These are phyloP conservation scores for Metarhizium brunneum DNA, from an alignment of 2,329 filamentous ascomycete genomes.

Conservation along the genomic window DNA sequence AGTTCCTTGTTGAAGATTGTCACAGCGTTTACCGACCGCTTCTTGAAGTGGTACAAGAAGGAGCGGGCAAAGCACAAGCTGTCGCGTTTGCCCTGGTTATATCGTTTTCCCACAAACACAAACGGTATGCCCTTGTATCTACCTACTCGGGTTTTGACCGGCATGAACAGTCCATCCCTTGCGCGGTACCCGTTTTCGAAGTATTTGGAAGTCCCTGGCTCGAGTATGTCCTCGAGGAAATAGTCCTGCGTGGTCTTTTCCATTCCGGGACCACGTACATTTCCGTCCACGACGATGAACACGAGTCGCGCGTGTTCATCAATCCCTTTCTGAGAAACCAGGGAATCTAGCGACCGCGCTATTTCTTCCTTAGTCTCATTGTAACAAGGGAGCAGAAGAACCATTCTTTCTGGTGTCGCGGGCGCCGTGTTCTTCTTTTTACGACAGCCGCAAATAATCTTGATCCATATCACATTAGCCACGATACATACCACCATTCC, in stretches of 20 bases:
- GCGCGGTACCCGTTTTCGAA: conserved; percentile 36
- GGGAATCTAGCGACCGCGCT: conserved; percentile 33
- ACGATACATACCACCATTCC: conserved; percentile 32
- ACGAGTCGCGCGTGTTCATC: conserved; percentile 31
- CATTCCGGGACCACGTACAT: conserved; percentile 36
- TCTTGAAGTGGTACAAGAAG: conserved; percentile 38
- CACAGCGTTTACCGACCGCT: conserved; percentile 28
- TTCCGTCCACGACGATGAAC: conserved; percentile 39
- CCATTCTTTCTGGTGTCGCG: conserved; percentile 32
- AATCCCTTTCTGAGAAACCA: conserved; percentile 33
- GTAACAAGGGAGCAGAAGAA: conserved; percentile 38
- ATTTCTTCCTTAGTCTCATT: conserved; percentile 37
- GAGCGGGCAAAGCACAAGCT: conserved; percentile 39
- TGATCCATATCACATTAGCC: conserved; percentile 20
- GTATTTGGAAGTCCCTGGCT: conserved; percentile 19
- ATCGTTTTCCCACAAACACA: conserved; percentile 37
- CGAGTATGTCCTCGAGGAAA: conserved; percentile 36
- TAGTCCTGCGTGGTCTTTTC: conserved; percentile 38
- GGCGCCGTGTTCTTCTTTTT: conserved; percentile 23
- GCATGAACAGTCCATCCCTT: conserved; percentile 36
- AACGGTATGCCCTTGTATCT: conserved; percentile 36
- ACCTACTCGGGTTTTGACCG: conserved; percentile 32
- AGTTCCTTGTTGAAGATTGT: conserved; percentile 37
- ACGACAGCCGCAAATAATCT: conserved; percentile 19
- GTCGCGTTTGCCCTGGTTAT: conserved; percentile 41